Evolutionary conservation across 23 red algal genomes (phyloP), one percentile per base, ranked within the genome.

Genomic region (Gracilaria gracilis): DNA sequence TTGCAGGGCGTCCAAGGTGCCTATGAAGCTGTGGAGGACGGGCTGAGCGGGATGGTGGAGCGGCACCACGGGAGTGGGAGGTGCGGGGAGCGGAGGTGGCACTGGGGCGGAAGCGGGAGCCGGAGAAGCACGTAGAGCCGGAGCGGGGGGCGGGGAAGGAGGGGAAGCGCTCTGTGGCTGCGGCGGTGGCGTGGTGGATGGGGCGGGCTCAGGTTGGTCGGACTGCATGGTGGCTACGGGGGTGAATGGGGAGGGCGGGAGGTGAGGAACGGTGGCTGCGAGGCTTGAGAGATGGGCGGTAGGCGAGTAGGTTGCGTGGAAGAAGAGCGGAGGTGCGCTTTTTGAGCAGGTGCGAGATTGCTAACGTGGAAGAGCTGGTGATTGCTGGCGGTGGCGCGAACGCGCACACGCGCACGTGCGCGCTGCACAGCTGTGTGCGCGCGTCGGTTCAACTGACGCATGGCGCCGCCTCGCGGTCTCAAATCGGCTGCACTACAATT

Each of bases 281-380:
- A 19, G 17, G 1, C 9, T 2, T 20, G 51, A 19, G 51, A 55
- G 9, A 19, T 1, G 16, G 17, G 17, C 7, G 51, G 17, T 2
- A 20, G 51, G 51, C 16, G 51, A 55, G 51, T 5, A 55, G 51
- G 7, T 9, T 19, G 72, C 72, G 72, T 48, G 39, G 72, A 77
- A 50, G 72, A 50, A 77, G 40, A 12, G 20, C n/a, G 72, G 72
- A 46, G 72, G 72, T 28, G 72, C 69, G 69, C 72, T 9, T 50
- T 50, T 77, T 77, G 72, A 77, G 72, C 72, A 77, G 72, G 39
- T 77, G 72, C 72, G 72, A 77, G 72, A 77, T 77, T 77, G 72
- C 67, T 73, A 40, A 73, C 67, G 67, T 73, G 67, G 67, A 73
- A 19, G 67, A 35, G 67, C 34, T 73, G 67, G 34, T 70, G 29